Conservation (phyloP, 1,139 yeast species). For the Kurtzmaniella quercitrusa region DNA sequence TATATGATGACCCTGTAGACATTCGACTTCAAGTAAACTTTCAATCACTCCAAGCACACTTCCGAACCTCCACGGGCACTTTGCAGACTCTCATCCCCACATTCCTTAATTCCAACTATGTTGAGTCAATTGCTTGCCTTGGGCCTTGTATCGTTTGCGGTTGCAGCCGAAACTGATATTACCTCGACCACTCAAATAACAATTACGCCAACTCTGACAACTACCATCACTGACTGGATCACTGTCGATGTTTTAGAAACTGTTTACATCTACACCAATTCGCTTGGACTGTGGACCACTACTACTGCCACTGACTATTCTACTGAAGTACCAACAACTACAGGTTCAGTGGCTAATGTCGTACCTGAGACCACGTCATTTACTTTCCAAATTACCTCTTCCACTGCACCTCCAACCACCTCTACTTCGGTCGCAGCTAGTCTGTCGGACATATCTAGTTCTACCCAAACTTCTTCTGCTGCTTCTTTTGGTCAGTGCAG, state of each 20-base stretch:
- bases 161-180: constrained; percentile 1
- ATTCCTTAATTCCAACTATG: constrained; percentile 2
- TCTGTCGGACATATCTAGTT: constrained; percentile 6
- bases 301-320: constrained; percentile 15
- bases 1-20: neutral
- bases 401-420: constrained; percentile 8
- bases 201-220: constrained; percentile 28
- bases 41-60: neutral
- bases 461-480: constrained; percentile 1
- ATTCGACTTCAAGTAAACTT: neutral
- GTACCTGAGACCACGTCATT: constrained; percentile 4
- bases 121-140: constrained; percentile 3
- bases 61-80: no score
- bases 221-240: constrained; percentile 25
- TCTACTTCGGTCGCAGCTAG: constrained; percentile 2
- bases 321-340: constrained; percentile 4
- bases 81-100: neutral
- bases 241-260: constrained; percentile 30
- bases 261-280: constrained; percentile 30
- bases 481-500: constrained; percentile 3
- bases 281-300: constrained; percentile 32
- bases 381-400: constrained; percentile 4
- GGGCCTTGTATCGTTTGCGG: neutral
- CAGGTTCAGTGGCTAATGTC: neutral
- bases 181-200: constrained; percentile 13